These are phyloP conservation scores for carrot (Daucus carota) DNA, from an alignment of 129 eudicot species.

Conservation along the genomic window DH1_v3.0 NC_030384.2:47864001-47864500, in stretches of 20 bases:
- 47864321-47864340: slow-evolving; percentile 74
- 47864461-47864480: no score
- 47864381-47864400: background rate
- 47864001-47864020: slow-evolving; percentile 83
- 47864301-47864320: slow-evolving; percentile 72
- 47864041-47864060: slow-evolving; percentile 82
- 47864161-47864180: background rate
- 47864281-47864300: slow-evolving; percentile 71
- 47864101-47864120: slow-evolving; percentile 62
- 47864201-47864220: background rate
- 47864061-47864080: slow-evolving; percentile 58
- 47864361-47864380: background rate
- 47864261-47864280: slow-evolving; percentile 67
- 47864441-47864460: no score
- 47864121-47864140: slow-evolving; percentile 64
- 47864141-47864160: background rate
- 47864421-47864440: background rate
- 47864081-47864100: slow-evolving; percentile 67
- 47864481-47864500: no score
- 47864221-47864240: slow-evolving; percentile 5
- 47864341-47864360: slow-evolving; percentile 47
- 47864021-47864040: slow-evolving; percentile 74
- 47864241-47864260: slow-evolving; percentile 67
- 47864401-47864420: background rate
- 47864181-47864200: background rate